Conservation (phyloP, 164 flowering plant genomes). For the Vitis rotundifolia region DNA sequence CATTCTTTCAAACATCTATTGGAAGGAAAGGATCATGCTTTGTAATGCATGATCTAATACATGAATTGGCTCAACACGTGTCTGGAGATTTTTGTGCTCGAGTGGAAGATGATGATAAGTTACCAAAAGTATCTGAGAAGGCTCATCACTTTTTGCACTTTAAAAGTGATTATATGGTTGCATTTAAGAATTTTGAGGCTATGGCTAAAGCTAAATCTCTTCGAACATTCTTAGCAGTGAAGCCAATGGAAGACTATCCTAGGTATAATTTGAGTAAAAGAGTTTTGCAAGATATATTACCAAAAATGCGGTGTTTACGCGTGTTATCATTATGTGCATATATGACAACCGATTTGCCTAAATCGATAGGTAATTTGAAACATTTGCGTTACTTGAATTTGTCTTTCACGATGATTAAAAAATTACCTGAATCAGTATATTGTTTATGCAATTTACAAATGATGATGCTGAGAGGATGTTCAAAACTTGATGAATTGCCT, state of each 20-base stretch:
- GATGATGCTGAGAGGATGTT: not conserved
- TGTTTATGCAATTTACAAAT: not conserved
- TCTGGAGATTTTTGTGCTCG: not conserved
- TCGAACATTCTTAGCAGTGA: not conserved
- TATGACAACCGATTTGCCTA: not conserved
- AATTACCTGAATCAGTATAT: not conserved
- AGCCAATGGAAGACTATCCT: accelerated
- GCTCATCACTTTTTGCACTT: not conserved
- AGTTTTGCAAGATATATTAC: not conserved
- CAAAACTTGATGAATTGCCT: too few relatives aligned
- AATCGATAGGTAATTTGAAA: not conserved
- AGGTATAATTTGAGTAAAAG: accelerated
- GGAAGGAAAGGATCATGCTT: too few relatives aligned
- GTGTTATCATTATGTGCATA: not conserved
- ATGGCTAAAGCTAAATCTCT: not conserved
- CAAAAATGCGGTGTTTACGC: not conserved
- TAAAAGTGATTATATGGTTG: not conserved
- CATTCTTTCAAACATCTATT: too few relatives aligned
- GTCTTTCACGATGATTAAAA: not conserved
- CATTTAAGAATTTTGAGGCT: too few relatives aligned
- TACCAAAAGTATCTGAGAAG: not conserved
- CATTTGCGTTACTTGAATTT: not conserved
- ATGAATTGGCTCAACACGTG: not conserved
- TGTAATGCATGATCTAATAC: too few relatives aligned
- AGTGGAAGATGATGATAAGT: not conserved